phyloP scores from a whole-genome alignment of 208 protist species.

The Leishmania arabica region DNA sequence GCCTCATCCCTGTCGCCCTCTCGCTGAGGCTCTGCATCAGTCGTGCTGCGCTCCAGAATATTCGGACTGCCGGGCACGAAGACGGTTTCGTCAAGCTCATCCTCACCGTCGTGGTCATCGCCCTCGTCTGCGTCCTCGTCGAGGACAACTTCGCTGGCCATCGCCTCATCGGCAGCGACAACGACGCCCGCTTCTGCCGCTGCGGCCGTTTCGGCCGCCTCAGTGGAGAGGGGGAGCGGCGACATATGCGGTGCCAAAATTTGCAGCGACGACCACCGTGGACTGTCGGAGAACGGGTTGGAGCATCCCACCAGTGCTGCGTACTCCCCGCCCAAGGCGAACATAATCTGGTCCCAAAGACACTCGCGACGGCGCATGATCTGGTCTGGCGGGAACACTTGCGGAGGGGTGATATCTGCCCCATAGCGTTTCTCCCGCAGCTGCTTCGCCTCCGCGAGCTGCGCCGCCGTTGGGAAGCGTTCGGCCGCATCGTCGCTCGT shows the following conservation, averaged over 20 bases:
- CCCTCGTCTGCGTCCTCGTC: conserved; percentile 7
- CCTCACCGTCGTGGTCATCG: conserved; percentile 10
- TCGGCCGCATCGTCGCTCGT: conserved; percentile 33
- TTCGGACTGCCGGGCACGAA: neutral
- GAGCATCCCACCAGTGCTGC: conserved; percentile 68
- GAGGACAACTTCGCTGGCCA: conserved; percentile 8
- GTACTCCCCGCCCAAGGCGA: conserved; percentile 78
- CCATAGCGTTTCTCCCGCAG: conserved; percentile 64
- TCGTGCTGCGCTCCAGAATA: conserved; percentile 16
- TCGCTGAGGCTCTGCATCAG: neutral
- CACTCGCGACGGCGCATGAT: conserved; percentile 73
- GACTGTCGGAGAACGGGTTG: conserved; percentile 71
- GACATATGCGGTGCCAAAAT: conserved; percentile 40
- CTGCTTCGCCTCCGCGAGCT: conserved; percentile 44
- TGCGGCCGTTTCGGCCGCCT: conserved; percentile 10
- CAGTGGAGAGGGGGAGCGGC: conserved; percentile 18
- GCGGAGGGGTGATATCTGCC: conserved; percentile 58
- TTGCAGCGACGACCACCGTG: conserved; percentile 43
- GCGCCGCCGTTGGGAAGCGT: conserved; percentile 66
- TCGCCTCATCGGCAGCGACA: conserved; percentile 6
- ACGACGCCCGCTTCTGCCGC: conserved; percentile 1
- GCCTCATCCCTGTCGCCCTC: neutral
- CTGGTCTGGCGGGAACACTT: conserved; percentile 81
- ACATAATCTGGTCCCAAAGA: conserved; percentile 90
- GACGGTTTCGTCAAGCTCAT: neutral